phyloP scores from a whole-genome alignment of 75 land plant genomes.

The Adiantum capillusveneris region DNA sequence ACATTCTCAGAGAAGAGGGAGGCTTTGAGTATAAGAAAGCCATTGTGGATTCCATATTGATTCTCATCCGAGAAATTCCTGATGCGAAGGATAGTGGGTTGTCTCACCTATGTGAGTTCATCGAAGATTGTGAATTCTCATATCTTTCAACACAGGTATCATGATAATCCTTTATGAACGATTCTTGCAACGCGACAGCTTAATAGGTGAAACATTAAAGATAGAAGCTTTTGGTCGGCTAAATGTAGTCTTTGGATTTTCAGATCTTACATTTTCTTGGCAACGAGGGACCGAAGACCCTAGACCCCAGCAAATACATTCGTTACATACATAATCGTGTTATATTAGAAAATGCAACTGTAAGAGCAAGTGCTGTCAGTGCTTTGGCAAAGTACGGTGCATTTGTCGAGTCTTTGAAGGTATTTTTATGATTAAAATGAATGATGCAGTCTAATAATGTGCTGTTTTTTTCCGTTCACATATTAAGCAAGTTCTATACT shows the following conservation, averaged over 20 bases:
- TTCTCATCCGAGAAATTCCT: slow-evolving; percentile 91
- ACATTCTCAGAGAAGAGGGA: slow-evolving; percentile 91
- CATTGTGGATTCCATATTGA: slow-evolving; percentile 94
- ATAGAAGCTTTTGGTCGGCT: not conserved
- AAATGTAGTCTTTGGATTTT: not conserved
- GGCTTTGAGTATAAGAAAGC: slow-evolving; percentile 99
- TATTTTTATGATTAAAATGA: slow-evolving; percentile 6
- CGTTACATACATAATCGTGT: slow-evolving; percentile 94
- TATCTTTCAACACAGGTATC: slow-evolving; percentile 96
- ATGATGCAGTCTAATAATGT: not conserved
- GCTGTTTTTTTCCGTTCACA: not conserved
- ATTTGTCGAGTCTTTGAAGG: slow-evolving; percentile 78
- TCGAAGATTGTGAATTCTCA: slow-evolving; percentile 98
- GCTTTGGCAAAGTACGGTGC: slow-evolving; percentile 92
- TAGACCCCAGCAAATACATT: slow-evolving; percentile 97
- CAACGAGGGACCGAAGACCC: slow-evolving; percentile 92
- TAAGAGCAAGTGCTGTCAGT: slow-evolving; percentile 91
- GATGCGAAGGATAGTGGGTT: slow-evolving; percentile 96
- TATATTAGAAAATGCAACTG: slow-evolving; percentile 95
- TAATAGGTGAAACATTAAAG: no score
- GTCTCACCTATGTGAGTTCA: slow-evolving; percentile 91
- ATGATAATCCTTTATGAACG: no score
- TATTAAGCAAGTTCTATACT: not conserved
- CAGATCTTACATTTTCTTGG: slow-evolving; percentile 95
- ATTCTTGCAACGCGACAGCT: no score